Conservation (phyloP, 306 rosid genomes). For the Malus sieversii region DNA sequence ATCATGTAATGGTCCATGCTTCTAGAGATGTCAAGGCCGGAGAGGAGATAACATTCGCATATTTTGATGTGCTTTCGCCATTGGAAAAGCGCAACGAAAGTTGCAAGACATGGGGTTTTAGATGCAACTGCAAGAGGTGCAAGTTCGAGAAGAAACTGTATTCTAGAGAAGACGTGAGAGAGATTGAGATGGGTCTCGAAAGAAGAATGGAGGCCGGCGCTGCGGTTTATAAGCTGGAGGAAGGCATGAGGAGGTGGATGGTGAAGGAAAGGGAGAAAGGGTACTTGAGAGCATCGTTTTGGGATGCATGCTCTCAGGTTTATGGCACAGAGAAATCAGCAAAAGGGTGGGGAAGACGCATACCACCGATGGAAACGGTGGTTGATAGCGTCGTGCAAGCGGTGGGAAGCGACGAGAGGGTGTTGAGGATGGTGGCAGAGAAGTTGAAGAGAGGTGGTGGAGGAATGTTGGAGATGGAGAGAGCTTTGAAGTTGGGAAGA, state of each 20-base stretch:
- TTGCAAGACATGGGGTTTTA: conserved; percentile 67
- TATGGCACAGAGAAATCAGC: conserved; percentile 48
- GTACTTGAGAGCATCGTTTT: conserved; percentile 65
- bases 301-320: conserved; percentile 48
- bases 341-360: conserved; percentile 70
- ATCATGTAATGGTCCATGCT: conserved; percentile 62
- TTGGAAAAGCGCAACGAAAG: conserved; percentile 46
- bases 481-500: conserved; percentile 50
- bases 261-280: conserved; percentile 66
- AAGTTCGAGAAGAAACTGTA: conserved; percentile 50
- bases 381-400: conserved; percentile 51
- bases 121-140: conserved; percentile 73
- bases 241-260: conserved; percentile 63
- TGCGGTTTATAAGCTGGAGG: conserved; percentile 54
- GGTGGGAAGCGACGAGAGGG: conserved; percentile 73
- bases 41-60: conserved; percentile 73
- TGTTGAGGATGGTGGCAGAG: conserved; percentile 44
- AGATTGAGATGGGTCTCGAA: conserved; percentile 61
- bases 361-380: conserved; percentile 39
- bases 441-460: conserved; percentile 38
- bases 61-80: conserved; percentile 47
- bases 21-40: conserved; percentile 74
- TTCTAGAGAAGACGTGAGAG: conserved; percentile 41
- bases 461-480: conserved; percentile 47
- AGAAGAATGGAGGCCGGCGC: conserved; percentile 58